Evolutionary conservation across 371 early-diverging fungal species (phyloP).

Genomic region (Actinomortierella ambigua): DNA sequence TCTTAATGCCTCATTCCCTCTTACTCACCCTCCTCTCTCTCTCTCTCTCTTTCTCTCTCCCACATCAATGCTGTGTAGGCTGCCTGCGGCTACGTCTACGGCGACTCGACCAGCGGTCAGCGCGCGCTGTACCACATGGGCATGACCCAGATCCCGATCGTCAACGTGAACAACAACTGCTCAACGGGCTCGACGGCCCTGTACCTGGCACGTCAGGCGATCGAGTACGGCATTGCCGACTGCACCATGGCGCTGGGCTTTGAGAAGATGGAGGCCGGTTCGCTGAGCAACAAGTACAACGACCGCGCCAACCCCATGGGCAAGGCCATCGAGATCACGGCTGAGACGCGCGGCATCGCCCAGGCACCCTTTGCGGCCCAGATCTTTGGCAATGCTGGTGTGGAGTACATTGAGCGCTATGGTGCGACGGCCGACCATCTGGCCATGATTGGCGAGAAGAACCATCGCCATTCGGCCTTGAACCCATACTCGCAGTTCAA

Average conservation of each 20-base stretch:
- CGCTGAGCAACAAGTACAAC: slow-evolving; percentile 57
- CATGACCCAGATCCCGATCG: slow-evolving; percentile 65
- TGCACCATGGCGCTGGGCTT: slow-evolving; percentile 82
- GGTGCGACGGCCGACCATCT: slow-evolving; percentile 64
- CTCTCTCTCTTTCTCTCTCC: background rate
- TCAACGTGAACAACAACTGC: slow-evolving; percentile 86
- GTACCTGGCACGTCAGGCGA: slow-evolving; percentile 68
- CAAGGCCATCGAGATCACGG: slow-evolving; percentile 59
- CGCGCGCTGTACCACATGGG: slow-evolving; percentile 74
- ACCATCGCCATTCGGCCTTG: slow-evolving; percentile 74
- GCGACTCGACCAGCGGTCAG: slow-evolving; percentile 79
- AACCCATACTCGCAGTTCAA: slow-evolving; percentile 85
- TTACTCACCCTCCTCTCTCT: background rate
- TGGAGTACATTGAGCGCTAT: slow-evolving; percentile 71
- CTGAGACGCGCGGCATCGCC: slow-evolving; percentile 62
- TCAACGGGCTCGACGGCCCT: slow-evolving; percentile 82
- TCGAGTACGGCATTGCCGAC: slow-evolving; percentile 69
- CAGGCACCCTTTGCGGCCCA: slow-evolving; percentile 73
- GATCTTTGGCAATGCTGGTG: slow-evolving; percentile 81
- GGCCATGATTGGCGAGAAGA: slow-evolving; percentile 80
- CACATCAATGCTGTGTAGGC: slow-evolving; percentile 30
- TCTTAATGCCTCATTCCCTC: background rate
- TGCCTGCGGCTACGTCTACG: slow-evolving; percentile 65
- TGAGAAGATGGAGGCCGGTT: slow-evolving; percentile 76
- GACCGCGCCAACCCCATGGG: slow-evolving; percentile 76